Evolutionary conservation across 371 early-diverging fungal genomes (phyloP), one percentile per base, ranked within the genome.

Genomic region (Umbelopsis sp.): DNA sequence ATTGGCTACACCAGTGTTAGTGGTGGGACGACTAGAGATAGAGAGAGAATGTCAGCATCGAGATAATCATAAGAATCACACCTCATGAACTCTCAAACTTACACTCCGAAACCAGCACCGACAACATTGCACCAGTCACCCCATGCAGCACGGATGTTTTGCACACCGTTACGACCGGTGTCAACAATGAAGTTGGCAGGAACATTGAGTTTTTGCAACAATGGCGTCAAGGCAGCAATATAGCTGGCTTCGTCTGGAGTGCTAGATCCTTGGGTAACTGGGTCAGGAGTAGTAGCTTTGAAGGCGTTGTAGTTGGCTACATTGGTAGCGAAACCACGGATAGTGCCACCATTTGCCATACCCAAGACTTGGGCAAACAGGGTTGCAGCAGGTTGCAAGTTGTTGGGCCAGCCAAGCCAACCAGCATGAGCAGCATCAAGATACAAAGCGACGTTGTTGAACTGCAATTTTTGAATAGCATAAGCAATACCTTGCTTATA

Each of bases 61-160:
- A 25, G 25, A 24, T 62, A 16, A 35, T 11, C 14, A 62, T n/a
- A 32, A 18, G 10, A 7, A 22, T 12, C 62, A 25, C 10, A 18
- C n/a, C 22, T 4, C 1, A 35, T 24, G 24, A 32, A 48, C 16
- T 48, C 1, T 16, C 11, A 48, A 22, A 62, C 62, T 62, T 62
- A 35, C 62, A 64, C 64, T 29, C 77, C 77, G 37, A 77, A 70
- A 48, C 77, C 77, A 48, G 75, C 75, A 7, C 73, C 77, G 11
- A 77, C 77, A 22, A 80, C 62, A 67, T 77, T 77, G 64, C 77
- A 76, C 77, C 77, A 74, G 18, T 62, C 44, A 14, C 81, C 77
- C 80, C 80, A 80, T n/a, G 46, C 44, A 32, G 32, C 46, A 41
- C 77, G 72, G 16, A 76, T 77, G 10, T 45, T 63, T 18, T 53